Evolutionary conservation across 352 stramenopile genomes (phyloP), one percentile per base, ranked within the genome.

Genomic region (Phytopythium litorale): DNA sequence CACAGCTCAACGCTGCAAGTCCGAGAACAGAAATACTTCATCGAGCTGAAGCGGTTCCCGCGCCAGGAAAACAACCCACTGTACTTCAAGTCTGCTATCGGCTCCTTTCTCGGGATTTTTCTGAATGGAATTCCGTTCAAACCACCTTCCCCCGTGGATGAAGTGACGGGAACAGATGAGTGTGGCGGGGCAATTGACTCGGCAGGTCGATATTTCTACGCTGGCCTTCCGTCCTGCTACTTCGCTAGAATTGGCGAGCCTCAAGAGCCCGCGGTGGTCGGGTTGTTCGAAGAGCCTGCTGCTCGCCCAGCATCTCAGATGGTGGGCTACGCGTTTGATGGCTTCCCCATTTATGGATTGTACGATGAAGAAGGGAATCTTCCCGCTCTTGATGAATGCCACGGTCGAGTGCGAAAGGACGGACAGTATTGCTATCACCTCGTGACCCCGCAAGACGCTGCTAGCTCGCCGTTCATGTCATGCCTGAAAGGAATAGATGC

Each of bases 91-190:
- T 48, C n/a, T 21, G 16, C 48, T 46, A 54, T 67, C 33, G 63
- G 72, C 28, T 65, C 62, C 1, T 81, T 88, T 16, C 57, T 69
- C 13, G 82, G 78, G 0, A 56, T 89, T 4, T 84, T 92, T 45
- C 59, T 89, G 30, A 88, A 92, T 37, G 82, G 82, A 0, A 69
- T 92, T 23, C 69, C 79, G 3, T 79, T 91, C 60, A 81, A 76
- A 21, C 71, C 52, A 30, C 54, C 28, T 8, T 69, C 59, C 30
- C 49, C 53, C 53, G 64, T 7, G 9, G 42, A 33, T 13, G 30
- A 38, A 42, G 49, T 40, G 25, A 13, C 52, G 2, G n/a, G 23
- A 23, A 71, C 35, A 7, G 78, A 87, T 28, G 62, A 68, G 16
- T 91, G 82, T 51, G 79, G 82, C 18, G 82, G 82, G 2, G 63